A percentile compares a stretch with the other conserved stretches of the same genome.
Evolutionary conservation across 148 eudicot species (phyloP).

Genomic region (Oxyria digyna): DNA sequence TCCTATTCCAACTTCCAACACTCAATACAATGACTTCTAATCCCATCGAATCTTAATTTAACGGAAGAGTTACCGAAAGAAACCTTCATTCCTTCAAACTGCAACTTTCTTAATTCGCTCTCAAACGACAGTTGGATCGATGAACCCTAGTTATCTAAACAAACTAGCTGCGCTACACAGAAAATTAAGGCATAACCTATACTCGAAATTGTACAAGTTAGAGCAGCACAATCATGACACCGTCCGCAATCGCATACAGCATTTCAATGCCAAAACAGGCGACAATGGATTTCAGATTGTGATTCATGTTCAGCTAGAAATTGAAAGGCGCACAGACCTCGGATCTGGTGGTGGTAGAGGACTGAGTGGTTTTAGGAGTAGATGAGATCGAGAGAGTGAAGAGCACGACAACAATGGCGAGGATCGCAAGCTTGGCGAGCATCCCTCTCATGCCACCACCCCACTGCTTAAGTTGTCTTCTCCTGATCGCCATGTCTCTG

Average conservation of each 20-base stretch:
- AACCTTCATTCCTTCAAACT: not conserved
- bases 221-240: not conserved
- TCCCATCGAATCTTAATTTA: not conserved
- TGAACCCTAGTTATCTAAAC: not conserved
- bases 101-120: not conserved
- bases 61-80: not conserved
- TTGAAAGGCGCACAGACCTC: conserved; percentile 20
- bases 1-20: not conserved
- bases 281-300: not conserved
- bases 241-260: not conserved
- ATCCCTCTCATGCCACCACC: conserved; percentile 42
- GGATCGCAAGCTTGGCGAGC: conserved; percentile 40
- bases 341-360: conserved; percentile 21
- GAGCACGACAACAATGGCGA: conserved; percentile 39
- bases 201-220: not conserved
- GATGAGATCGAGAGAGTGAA: conserved; percentile 39
- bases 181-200: not conserved
- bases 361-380: conserved; percentile 20
- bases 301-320: not conserved
- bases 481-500: conserved; percentile 25
- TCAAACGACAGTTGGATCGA: not conserved
- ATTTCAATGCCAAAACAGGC: not conserved
- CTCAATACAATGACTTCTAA: not conserved
- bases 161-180: not conserved
- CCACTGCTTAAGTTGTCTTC: conserved; percentile 52